phyloP scores from a whole-genome alignment of 2,329 filamentous ascomycete species.

The Bipolaris zeicola region DNA sequence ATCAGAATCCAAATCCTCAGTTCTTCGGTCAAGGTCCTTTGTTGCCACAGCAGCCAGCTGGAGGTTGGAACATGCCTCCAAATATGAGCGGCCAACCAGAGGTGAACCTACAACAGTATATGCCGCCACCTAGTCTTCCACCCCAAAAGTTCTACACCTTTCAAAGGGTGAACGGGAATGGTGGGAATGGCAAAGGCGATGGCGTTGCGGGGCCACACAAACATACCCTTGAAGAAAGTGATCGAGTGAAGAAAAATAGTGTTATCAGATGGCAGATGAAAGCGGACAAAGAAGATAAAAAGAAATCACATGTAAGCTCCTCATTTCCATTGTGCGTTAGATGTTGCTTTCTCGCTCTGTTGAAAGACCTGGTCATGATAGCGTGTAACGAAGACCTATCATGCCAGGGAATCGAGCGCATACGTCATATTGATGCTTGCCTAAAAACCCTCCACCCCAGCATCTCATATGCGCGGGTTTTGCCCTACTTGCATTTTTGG shows the following conservation, averaged over 20 bases:
- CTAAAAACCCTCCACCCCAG: slow-evolving; percentile 2
- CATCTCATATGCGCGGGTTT: slow-evolving; percentile 4
- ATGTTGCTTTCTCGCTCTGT: slow-evolving; percentile 4
- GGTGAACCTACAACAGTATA: slow-evolving; percentile 24
- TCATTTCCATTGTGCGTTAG: neutral
- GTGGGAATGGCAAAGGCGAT: slow-evolving; percentile 73
- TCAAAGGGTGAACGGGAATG: slow-evolving; percentile 77
- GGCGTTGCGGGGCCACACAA: slow-evolving; percentile 74
- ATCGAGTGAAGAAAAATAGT: slow-evolving; percentile 81
- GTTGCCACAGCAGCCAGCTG: slow-evolving; percentile 21
- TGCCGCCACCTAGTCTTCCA: slow-evolving; percentile 10
- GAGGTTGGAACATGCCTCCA: slow-evolving; percentile 34
- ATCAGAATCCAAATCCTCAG: slow-evolving; percentile 14
- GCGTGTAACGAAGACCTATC: slow-evolving; percentile 8
- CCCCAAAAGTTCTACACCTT: slow-evolving; percentile 65
- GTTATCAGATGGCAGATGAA: slow-evolving; percentile 70
- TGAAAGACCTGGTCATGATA: slow-evolving; percentile 1
- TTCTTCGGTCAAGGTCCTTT: slow-evolving; percentile 32
- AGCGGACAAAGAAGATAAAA: slow-evolving; percentile 66
- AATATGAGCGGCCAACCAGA: slow-evolving; percentile 19
- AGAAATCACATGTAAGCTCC: slow-evolving; percentile 55
- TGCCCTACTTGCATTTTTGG: neutral
- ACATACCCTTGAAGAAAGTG: slow-evolving; percentile 73
- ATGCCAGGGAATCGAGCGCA: slow-evolving; percentile 4
- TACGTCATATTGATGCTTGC: slow-evolving; percentile 23